phyloP scores from a whole-genome alignment of 176 grass and related monocot species.

The Rhipidocladum racemiflorum region DNA sequence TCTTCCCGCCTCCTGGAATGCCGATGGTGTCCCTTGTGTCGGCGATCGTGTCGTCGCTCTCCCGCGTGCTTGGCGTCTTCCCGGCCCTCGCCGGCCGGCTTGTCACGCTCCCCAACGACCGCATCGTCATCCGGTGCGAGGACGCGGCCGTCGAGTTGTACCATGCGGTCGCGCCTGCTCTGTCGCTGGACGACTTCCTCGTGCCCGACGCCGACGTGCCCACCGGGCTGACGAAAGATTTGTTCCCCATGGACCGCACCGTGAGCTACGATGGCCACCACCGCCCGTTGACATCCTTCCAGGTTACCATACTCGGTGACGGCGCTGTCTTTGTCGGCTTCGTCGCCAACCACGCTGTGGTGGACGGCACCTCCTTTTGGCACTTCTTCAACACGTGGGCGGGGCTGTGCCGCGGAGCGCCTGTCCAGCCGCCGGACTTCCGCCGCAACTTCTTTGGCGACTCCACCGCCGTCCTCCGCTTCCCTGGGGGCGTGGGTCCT shows the following conservation, averaged over 20 bases:
- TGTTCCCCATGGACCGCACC: slow-evolving; percentile 74
- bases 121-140: slow-evolving; percentile 61
- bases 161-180: slow-evolving; percentile 48
- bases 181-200: slow-evolving; percentile 56
- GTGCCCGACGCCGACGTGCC: slow-evolving; percentile 58
- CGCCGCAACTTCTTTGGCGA: slow-evolving; percentile 64
- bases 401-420: slow-evolving; percentile 55
- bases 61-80: slow-evolving; percentile 50
- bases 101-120: slow-evolving; percentile 51
- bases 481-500: slow-evolving; percentile 45
- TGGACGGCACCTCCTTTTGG: slow-evolving; percentile 96
- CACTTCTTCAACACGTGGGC: slow-evolving; percentile 96
- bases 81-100: slow-evolving; percentile 66
- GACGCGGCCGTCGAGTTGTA: slow-evolving; percentile 54
- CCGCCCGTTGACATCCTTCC: slow-evolving; percentile 64
- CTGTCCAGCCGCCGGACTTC: slow-evolving; percentile 53
- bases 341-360: slow-evolving; percentile 63
- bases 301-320: slow-evolving; percentile 74
- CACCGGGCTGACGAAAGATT: slow-evolving; percentile 34
- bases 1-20: slow-evolving; percentile 51
- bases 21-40: slow-evolving; percentile 40
- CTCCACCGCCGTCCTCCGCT: slow-evolving; percentile 60
- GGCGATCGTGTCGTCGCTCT: slow-evolving; percentile 44
- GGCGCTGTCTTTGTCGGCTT: slow-evolving; percentile 76
- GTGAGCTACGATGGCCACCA: slow-evolving; percentile 75